Conservation (phyloP, 2,329 filamentous ascomycete genomes). For the Hymenoscyphus fructigenus region DNA sequence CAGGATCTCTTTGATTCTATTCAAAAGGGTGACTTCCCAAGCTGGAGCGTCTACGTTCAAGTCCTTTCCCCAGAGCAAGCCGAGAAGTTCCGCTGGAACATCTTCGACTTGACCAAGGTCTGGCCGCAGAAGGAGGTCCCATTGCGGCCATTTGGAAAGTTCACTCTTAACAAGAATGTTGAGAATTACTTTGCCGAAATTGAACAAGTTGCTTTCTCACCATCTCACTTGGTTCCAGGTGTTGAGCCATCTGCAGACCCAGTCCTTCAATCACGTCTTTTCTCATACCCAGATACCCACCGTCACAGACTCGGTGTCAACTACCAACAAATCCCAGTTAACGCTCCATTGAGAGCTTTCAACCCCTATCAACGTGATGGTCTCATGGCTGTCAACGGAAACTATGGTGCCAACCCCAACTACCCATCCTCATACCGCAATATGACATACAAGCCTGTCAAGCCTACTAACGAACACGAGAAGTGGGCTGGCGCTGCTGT, state of each 20-base stretch:
- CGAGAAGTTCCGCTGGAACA: conserved; percentile 59
- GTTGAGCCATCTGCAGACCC: conserved; percentile 70
- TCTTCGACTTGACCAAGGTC: conserved; percentile 70
- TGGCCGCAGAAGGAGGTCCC: conserved; percentile 66
- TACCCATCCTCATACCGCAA: conserved; percentile 53
- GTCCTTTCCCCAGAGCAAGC: conserved; percentile 61
- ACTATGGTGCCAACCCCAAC: conserved; percentile 60
- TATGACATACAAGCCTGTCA: conserved; percentile 45
- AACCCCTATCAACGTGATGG: conserved; percentile 75
- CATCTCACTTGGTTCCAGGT: conserved; percentile 64
- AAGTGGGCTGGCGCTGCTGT: conserved; percentile 48
- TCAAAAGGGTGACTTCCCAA: conserved; percentile 57
- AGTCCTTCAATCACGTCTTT: conserved; percentile 66
- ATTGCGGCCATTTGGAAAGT: conserved; percentile 57
- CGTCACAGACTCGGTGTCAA: conserved; percentile 57
- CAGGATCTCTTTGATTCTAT: conserved; percentile 66
- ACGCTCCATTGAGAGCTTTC: conserved; percentile 48
- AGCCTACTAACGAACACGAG: conserved; percentile 45
- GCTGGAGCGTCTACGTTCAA: conserved; percentile 65
- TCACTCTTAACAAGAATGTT: conserved; percentile 64
- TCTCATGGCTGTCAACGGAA: conserved; percentile 65
- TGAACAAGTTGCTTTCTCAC: conserved; percentile 69
- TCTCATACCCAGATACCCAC: conserved; percentile 69
- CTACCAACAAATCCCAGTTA: conserved; percentile 58
- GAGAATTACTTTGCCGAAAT: conserved; percentile 65